Evolutionary conservation across 805 yeast genomes (phyloP).

Genomic region (Pichia kluyveri): DNA sequence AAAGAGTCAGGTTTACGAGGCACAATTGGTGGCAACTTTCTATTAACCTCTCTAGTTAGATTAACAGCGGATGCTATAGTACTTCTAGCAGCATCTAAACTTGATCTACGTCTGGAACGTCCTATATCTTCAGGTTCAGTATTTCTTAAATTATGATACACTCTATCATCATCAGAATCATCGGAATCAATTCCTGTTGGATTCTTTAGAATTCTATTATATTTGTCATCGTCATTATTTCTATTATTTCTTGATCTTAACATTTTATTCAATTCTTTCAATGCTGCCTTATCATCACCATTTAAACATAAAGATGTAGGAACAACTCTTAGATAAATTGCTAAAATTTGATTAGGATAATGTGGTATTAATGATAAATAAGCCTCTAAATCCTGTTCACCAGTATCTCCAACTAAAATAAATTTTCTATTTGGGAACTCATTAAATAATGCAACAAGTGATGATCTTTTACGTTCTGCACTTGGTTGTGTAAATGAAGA

Average conservation of each 20-base stretch:
- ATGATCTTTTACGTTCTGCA: conserved; percentile 64
- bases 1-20: conserved; percentile 39
- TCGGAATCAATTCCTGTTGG: conserved; percentile 10
- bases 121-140: neutral
- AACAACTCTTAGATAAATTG: conserved; percentile 76
- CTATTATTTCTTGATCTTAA: conserved; percentile 8
- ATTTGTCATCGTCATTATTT: neutral
- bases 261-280: conserved; percentile 15
- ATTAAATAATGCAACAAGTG: conserved; percentile 49
- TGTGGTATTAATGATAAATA: conserved; percentile 59
- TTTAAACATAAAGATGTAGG: conserved; percentile 54
- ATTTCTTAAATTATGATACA: neutral
- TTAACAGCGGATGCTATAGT: neutral
- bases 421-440: conserved; percentile 78
- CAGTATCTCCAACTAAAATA: conserved; percentile 88
- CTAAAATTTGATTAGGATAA: conserved; percentile 57
- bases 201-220: conserved; percentile 3
- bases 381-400: conserved; percentile 92
- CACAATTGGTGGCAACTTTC: conserved; percentile 29
- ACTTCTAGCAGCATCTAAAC: conserved; percentile 2
- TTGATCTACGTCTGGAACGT: neutral
- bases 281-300: conserved; percentile 28
- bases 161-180: conserved; percentile 1
- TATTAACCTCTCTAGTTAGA: neutral
- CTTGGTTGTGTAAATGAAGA: conserved; percentile 83